These are phyloP conservation scores for Royoungia palumana DNA, from an alignment of 768 basidiomycete species.

Conservation along the genomic window DNA sequence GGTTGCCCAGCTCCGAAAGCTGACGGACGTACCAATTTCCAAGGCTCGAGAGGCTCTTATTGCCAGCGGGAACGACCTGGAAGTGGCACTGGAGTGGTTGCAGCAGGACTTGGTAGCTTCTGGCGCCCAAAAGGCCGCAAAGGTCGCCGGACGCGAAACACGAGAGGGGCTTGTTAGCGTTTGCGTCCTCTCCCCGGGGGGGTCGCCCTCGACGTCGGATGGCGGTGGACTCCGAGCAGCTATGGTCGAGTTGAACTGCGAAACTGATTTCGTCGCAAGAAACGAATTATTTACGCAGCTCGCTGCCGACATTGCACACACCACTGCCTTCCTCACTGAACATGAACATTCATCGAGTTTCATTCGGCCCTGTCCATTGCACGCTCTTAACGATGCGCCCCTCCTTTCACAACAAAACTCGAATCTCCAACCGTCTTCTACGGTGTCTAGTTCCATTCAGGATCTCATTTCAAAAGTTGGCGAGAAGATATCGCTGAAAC, in stretches of 20 bases:
- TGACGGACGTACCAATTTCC: conserved; percentile 74
- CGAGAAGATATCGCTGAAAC: conserved; percentile 70
- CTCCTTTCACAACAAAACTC: conserved; percentile 46
- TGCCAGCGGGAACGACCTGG: conserved; percentile 69
- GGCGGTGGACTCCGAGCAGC: conserved; percentile 64
- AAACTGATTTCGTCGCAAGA: conserved; percentile 93
- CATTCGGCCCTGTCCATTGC: conserved; percentile 51
- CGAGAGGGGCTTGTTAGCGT: conserved; percentile 78
- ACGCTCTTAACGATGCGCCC: conserved; percentile 58
- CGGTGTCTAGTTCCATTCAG: conserved; percentile 62
- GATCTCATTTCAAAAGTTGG: conserved; percentile 73
- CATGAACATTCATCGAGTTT: conserved; percentile 28
- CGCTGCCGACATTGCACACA: conserved; percentile 77
- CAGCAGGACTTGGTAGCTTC: conserved; percentile 65
- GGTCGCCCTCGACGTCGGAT: conserved; percentile 34
- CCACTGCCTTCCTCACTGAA: conserved; percentile 69
- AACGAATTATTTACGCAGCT: conserved; percentile 79
- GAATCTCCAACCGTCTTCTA: conserved; percentile 37
- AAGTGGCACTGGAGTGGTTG: conserved; percentile 77
- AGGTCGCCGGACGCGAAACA: conserved; percentile 71
- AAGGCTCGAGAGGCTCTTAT: conserved; percentile 88
- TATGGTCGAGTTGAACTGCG: conserved; percentile 92
- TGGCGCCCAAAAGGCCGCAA: conserved; percentile 79
- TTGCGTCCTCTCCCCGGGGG: conserved; percentile 67
- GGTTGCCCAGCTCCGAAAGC: conserved; percentile 82